Evolutionary conservation across 2,329 filamentous ascomycete genomes (phyloP).

Genomic region (Fusarium praegraminearum): DNA sequence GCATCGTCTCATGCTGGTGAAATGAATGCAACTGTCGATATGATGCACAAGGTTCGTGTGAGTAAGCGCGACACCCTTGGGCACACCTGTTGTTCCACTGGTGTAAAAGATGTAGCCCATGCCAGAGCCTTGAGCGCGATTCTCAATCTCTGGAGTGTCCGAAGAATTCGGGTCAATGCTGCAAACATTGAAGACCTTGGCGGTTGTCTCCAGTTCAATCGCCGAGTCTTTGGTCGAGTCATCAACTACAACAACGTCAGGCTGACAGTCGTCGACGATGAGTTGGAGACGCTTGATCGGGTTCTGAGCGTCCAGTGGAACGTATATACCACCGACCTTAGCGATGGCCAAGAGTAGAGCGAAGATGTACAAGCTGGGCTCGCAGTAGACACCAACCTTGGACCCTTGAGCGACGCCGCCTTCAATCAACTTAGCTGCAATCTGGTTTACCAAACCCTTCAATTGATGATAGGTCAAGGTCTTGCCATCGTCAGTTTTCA

Average conservation of each 20-base stretch:
- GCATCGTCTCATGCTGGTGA: neutral
- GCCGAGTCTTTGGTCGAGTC: neutral
- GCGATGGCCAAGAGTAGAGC: neutral
- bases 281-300: conserved; percentile 9
- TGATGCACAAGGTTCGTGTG: neutral
- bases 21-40: neutral
- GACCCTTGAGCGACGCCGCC: neutral
- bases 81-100: conserved; percentile 7
- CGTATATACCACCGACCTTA: neutral
- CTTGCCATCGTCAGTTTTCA: neutral
- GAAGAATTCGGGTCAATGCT: neutral
- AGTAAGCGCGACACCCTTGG: neutral
- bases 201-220: neutral
- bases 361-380: neutral
- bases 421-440: neutral
- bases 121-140: neutral
- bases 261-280: conserved; percentile 1
- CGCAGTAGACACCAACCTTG: neutral
- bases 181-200: neutral
- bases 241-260: neutral
- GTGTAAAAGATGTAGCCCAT: conserved; percentile 13
- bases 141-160: neutral
- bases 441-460: neutral
- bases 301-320: conserved; percentile 4
- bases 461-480: neutral